phyloP scores from a whole-genome alignment of 148 eudicot genomes.

The Fagopyrum homotropicum region DNA sequence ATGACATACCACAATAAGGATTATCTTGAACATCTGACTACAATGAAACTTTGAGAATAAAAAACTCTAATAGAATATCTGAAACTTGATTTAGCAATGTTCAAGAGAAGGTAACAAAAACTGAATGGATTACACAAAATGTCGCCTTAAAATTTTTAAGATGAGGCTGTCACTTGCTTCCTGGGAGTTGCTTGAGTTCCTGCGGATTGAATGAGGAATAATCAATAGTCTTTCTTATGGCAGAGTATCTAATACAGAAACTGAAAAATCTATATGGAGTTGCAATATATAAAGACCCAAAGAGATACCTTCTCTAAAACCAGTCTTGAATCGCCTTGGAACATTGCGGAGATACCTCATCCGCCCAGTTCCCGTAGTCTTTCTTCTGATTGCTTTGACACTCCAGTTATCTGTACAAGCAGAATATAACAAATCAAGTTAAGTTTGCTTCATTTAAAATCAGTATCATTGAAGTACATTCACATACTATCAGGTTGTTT shows the following conservation, averaged over 20 bases:
- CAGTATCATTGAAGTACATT: neutral
- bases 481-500: no score
- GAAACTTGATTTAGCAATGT: neutral
- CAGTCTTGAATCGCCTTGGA: constrained; percentile 82
- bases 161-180: constrained; percentile 52
- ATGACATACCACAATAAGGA: neutral
- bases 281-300: neutral
- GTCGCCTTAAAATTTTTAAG: constrained; percentile 1
- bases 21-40: neutral
- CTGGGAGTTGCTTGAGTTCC: constrained; percentile 86
- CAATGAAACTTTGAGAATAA: neutral
- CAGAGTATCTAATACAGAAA: neutral
- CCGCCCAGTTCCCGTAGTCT: constrained; percentile 97
- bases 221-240: neutral
- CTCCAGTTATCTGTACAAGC: constrained; percentile 74
- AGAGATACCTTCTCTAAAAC: constrained; percentile 58
- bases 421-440: neutral
- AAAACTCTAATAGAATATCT: neutral
- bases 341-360: constrained; percentile 93
- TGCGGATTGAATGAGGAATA: neutral
- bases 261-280: neutral
- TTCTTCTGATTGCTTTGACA: constrained; percentile 80
- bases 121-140: neutral
- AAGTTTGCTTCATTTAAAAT: neutral
- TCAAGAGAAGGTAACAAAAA: neutral